Evolutionary conservation across 2,329 filamentous ascomycete genomes (phyloP), one percentile per base, ranked within the genome.

Genomic region (Onygenales sp.): DNA sequence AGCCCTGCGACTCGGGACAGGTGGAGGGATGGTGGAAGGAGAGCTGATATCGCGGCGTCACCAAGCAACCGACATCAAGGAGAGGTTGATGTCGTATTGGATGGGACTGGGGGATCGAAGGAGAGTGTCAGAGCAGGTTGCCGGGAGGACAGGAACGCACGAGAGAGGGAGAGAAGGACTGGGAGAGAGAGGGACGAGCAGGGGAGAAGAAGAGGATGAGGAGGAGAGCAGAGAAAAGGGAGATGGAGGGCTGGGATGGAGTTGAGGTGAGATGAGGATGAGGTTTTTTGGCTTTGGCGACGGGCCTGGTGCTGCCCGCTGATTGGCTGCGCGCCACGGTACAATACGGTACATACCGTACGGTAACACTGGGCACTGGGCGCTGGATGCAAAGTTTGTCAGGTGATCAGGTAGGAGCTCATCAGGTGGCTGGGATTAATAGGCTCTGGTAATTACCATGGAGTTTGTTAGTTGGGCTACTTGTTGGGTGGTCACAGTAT

Each of bases 111-210:
- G 38, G 31, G 10, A 5, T 27, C 21, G 36, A 33, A 33, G 48
- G 21, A 42, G 36, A 31, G 39, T 2, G 38, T 27, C 36, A 50
- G 21, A 32, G 17, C 17, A 50, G 36, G 36, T 21, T 42, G 38
- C 48, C 32, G 38, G 61, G 61, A 59, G 57, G 56, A 62, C 54
- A 35, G 31, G 13, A 46, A 32, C 59, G 61, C 53, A 61, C 60
- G 58, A 60, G 59, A 50, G 56, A 57, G 52, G 56, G 56, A 58
- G 33, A 47, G 14, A 47, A 43, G 54, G 50, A 51, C 56, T 55
- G 43, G 53, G 42, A 54, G 49, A 44, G 47, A 39, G 53, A 52
- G 53, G 54, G 60, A 55, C 57, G 52, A 53, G 55, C 54, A 53
- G 51, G 51, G 54, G 55, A 21, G 44, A 57, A 50, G 51, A 51